Percentiles rank a stretch among this genome's conserved stretches.
These are phyloP conservation scores for Heliamphora pulchella DNA, from an alignment of 179 eudicot genomes.

Conservation along the genomic window DNA sequence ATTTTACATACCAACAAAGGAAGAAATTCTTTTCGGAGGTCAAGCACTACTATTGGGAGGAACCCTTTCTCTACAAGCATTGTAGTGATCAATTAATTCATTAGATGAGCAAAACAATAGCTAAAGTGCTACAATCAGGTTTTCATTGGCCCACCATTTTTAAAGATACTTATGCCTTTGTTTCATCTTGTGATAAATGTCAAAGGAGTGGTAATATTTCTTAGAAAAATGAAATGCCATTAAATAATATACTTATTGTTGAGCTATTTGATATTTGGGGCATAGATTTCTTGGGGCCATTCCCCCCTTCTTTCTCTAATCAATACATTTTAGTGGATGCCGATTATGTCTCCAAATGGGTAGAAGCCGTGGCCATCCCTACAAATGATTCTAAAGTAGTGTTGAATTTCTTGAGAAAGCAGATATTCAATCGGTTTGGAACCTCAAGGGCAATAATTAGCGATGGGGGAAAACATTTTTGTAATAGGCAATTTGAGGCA, in stretches of 20 bases:
- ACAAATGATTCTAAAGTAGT: background rate
- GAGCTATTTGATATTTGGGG: background rate
- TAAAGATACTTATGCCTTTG: background rate
- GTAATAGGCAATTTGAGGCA: background rate
- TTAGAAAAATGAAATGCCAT: background rate
- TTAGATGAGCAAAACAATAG: background rate
- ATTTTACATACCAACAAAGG: background rate
- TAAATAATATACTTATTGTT: background rate
- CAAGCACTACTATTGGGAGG: background rate
- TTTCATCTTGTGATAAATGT: background rate
- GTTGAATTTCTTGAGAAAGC: background rate
- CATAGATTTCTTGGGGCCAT: constrained; percentile 14
- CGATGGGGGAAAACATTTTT: constrained; percentile 4
- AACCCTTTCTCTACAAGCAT: background rate
- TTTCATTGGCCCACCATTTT: background rate
- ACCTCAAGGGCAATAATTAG: constrained; percentile 3
- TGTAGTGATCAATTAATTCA: background rate
- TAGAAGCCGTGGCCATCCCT: background rate
- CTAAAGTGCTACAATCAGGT: background rate
- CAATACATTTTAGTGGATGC: background rate
- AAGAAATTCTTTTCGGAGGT: background rate
- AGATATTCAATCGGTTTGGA: constrained; percentile 7
- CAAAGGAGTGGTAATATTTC: background rate
- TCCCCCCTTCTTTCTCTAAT: background rate
- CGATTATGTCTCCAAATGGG: constrained; percentile 10